Conservation (phyloP, 1,284 basidiomycete species). For the Malassezia arunalokei region DNA sequence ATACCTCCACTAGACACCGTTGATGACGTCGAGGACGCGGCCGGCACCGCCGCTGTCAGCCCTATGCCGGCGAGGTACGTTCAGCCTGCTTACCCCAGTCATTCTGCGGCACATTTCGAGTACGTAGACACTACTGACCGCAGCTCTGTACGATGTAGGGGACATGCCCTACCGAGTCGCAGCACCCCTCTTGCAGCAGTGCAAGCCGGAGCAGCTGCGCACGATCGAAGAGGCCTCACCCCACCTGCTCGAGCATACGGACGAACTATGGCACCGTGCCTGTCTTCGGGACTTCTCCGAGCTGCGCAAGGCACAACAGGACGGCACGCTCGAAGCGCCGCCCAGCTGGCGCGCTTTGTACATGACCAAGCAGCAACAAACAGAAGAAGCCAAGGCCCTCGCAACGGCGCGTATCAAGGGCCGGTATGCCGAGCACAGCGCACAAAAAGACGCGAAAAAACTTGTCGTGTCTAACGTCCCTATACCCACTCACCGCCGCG, state of each 20-base stretch:
- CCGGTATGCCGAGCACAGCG: constrained; percentile 30
- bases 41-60: constrained; percentile 4
- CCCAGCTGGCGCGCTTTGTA: constrained; percentile 28
- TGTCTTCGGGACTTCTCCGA: constrained; percentile 35
- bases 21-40: not conserved
- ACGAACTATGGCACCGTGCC: constrained; percentile 31
- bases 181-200: constrained; percentile 31
- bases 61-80: constrained; percentile 13
- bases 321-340: constrained; percentile 11
- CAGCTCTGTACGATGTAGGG: constrained; percentile 32
- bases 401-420: constrained; percentile 29
- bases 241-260: constrained; percentile 23
- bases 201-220: constrained; percentile 32
- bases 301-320: constrained; percentile 23
- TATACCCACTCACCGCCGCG: constrained; percentile 1
- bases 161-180: constrained; percentile 37
- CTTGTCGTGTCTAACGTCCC: constrained; percentile 22
- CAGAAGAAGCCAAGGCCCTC: constrained; percentile 23
- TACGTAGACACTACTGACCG: not conserved
- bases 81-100: constrained; percentile 10
- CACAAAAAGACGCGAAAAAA: constrained; percentile 31
- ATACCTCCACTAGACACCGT: not conserved
- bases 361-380: constrained; percentile 20
- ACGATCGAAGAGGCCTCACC: constrained; percentile 31
- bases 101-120: constrained; percentile 28